Base-by-base conservation (phyloP, 73 alveolate species). In the Symbiodinium pilosum region DNA sequence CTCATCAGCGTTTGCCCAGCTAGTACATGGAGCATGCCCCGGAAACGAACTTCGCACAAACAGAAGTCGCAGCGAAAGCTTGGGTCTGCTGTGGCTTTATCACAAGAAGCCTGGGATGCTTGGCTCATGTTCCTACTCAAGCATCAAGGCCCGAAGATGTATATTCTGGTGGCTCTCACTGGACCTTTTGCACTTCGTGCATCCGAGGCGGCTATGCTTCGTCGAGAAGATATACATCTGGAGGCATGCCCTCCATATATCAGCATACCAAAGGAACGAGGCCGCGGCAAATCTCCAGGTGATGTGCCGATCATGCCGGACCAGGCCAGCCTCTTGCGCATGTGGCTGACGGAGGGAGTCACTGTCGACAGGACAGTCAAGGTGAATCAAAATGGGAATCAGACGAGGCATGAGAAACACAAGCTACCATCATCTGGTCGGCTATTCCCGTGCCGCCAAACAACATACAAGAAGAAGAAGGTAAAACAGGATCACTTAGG, bases 251-350 rank as follows among this genome's bases (percentile, higher is more conserved):
- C 94, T 32, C 94, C 94, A 2, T 7, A 16, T 51, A 51, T 87
- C 43, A 3, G 51, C 69, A 40, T 87, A 42, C 85, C 68, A 30
- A 87, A 87, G 68, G 68, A 52, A 34, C 30, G 30, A 21, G 94
- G 94, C 24, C 68, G 43, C 8, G 94, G 94, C 38, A 87, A 87
- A 38, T 38, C 69, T 2, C 86, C 94, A 21, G 94, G 94, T 4
- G 38, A 56, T 32, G 43, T 87, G 32, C 94, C 94, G 30, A 87
- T 87, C 84, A 87, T 40, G 85, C 94, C 94, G 26, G 94, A 87
- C 38, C 75, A 85, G 81, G 77, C 56, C 12, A 39, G 34, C 26
- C 43, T 41, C 24, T 16, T 84, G 47, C 93, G 43, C 16, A 8
- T 38, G 32, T 77, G 54, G 81, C 93, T 28, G 18, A n/a, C 47